These are phyloP conservation scores for Piedraia hortae DNA, from an alignment of 2,329 filamentous ascomycete genomes.

Conservation along the genomic window DNA sequence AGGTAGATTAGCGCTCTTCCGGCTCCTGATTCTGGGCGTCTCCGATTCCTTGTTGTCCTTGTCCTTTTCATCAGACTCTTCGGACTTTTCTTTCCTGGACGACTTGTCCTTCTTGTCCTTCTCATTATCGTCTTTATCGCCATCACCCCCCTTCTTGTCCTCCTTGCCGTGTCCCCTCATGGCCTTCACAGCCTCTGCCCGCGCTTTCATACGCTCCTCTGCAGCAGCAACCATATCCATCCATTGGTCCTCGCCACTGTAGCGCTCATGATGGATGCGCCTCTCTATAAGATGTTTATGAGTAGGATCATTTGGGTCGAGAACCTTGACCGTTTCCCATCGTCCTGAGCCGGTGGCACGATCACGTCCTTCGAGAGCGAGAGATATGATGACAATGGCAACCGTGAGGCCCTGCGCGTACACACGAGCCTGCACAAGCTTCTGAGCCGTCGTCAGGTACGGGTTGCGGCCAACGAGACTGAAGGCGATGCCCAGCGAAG, in stretches of 20 bases:
- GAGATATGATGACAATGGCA: conserved; percentile 54
- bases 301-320: conserved; percentile 57
- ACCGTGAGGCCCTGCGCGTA: conserved; percentile 79
- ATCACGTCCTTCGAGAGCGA: conserved; percentile 59
- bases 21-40: too few species aligned
- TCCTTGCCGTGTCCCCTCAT: too few species aligned
- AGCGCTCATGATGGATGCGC: conserved; percentile 63
- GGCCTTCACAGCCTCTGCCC: conserved; percentile 16
- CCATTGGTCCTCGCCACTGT: conserved; percentile 80
- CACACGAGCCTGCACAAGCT: conserved; percentile 79
- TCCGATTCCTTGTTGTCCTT: too few species aligned
- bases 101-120: too few species aligned
- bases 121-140: too few species aligned
- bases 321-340: conserved; percentile 61
- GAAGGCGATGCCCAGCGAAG: conserved; percentile 48
- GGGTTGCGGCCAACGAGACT: conserved; percentile 51
- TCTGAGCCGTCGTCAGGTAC: conserved; percentile 49
- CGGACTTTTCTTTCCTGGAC: too few species aligned
- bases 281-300: conserved; percentile 69
- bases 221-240: conserved; percentile 69
- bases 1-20: too few species aligned
- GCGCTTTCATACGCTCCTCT: conserved; percentile 29
- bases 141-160: too few species aligned
- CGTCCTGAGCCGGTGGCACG: conserved; percentile 45
- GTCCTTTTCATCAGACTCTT: too few species aligned